phyloP scores from a whole-genome alignment of 2,329 filamentous ascomycete genomes.

The Tolypocladium amazonense region DNA sequence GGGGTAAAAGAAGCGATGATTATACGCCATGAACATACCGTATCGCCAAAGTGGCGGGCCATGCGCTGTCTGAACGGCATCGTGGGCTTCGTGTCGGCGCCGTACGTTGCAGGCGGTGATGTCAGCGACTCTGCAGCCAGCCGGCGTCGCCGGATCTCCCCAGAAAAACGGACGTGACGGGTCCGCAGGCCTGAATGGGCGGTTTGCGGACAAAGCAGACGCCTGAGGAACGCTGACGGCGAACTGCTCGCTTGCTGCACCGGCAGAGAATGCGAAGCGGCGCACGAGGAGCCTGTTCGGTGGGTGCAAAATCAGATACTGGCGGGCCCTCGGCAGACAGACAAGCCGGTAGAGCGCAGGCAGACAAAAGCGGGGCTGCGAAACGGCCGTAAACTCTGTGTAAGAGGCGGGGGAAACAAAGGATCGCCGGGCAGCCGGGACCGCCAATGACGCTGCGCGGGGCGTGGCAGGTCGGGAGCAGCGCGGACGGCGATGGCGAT shows the following conservation, averaged over 20 bases:
- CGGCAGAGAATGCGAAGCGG: not conserved
- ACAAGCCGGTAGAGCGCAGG: not conserved
- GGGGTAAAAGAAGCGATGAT: not conserved
- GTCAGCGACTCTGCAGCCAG: not conserved
- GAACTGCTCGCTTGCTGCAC: slow-evolving; percentile 1
- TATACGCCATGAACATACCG: slow-evolving; percentile 21
- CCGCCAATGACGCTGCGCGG: not conserved
- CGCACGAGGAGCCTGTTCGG: not conserved
- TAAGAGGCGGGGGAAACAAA: not conserved
- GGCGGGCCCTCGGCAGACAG: not conserved
- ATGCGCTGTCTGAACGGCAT: slow-evolving; percentile 31
- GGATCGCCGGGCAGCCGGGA: too few species aligned
- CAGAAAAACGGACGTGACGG: not conserved
- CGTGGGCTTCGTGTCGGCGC: slow-evolving; percentile 3
- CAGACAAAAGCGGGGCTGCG: not conserved
- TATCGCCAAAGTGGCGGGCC: slow-evolving; percentile 36
- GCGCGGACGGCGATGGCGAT: not conserved
- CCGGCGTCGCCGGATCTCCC: not conserved
- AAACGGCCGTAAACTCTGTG: not conserved
- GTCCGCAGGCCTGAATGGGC: slow-evolving; percentile 4
- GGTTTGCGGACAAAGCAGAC: slow-evolving; percentile 2
- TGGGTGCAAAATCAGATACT: not conserved
- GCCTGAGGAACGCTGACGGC: slow-evolving; percentile 2
- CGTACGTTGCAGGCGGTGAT: not conserved
- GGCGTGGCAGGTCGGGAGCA: not conserved